Base-by-base conservation (phyloP, 768 basidiomycete species). In the Crassisporium funariophilum region DNA sequence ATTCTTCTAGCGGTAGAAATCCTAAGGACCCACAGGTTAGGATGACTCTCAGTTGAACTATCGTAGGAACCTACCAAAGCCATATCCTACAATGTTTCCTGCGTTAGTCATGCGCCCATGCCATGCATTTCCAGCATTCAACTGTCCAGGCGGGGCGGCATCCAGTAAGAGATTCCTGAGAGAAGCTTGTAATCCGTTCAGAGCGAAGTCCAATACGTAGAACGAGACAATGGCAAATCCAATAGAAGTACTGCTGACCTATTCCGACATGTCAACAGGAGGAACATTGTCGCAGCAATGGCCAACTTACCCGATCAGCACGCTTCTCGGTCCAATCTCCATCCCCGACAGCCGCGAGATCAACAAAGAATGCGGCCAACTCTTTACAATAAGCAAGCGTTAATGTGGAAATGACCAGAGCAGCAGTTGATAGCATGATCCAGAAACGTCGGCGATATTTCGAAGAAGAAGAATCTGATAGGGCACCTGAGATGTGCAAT, bases 91-190 rank as follows among this genome's bases (percentile, higher is more conserved):
- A 39, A 98, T 95, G 62, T 97, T 98, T 16, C 94, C 97, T n/a
- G 93, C 84, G 62, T 98, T 93, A 35, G 84, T 87, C 89, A 98
- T 97, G 51, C 92, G 77, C 36, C 95, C 89, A 52, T 98, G 94
- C 94, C 95, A 99, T 24, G 97, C 97, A 69, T 98, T 99, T 4
- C 88, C 93, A n/a, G 84, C 78, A 46, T 86, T 93, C 10, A 98
- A 80, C 64, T 98, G 95, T 51, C 85, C 81, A 11, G 90, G 81
- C 5, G 97, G 95, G 0, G 91, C 82, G 41, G 95, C 71, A 62
- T 99, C 97, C 48, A 99, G 77, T 10, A 98, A 76, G n/a, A 99
- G 81, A 66, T 97, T 97, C 40, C 94, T 76, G 24, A 98, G 73
- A 9, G 93, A 95, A 2, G 91, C 91, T 76, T 95, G 92, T 36